Base-by-base conservation (phyloP, 768 basidiomycete genomes). In the Filobasidium wieringae region DNA sequence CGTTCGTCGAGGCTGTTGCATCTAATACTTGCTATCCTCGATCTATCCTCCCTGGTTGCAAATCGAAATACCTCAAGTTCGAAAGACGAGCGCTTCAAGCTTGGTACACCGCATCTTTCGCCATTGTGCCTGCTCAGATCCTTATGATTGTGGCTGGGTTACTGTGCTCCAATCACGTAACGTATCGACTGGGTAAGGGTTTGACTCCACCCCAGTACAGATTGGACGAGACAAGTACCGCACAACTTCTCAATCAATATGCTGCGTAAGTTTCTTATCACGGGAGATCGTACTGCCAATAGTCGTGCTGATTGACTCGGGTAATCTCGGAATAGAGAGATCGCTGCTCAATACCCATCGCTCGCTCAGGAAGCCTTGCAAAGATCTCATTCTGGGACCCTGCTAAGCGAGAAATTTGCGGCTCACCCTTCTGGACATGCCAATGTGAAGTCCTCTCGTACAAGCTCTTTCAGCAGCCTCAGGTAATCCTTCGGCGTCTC, bases 131-230 rank as follows among this genome's bases (percentile, higher is more conserved):
- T 1, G 66, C 81, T 12, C 86, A 88, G 66, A 71, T 89, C 47
- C 68, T 66, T 22, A 77, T 84, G 69, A 87, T 87, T 66, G 59
- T 85, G 60, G 76, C 77, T 1, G 82, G 78, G 14, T 72, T 88
- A 55, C 72, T 88, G 51, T 88, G 84, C 70, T 83, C 83, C 24
- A 88, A 87, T 73, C 87, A 88, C 64, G 82, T 89, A 69, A 88
- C 86, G 22, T 88, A 87, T 70, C 79, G 87, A 52, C 88, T 88
- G 71, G 86, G 86, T 9, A 88, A 88, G 76, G 87, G 87, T 59
- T 83, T 88, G 82, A 87, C 84, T 79, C 87, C 86, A 57, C 85
- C 86, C 77, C 81, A 84, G 14, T 88, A 89, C 72, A 78, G 86
- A 33, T 77, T 88, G 43, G 83, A 82, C 74, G 75, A 81, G 78